Evolutionary conservation across 1,139 yeast species (phyloP), one percentile per base, ranked within the genome.

Genomic region (Arxiozyma heterogenica): DNA sequence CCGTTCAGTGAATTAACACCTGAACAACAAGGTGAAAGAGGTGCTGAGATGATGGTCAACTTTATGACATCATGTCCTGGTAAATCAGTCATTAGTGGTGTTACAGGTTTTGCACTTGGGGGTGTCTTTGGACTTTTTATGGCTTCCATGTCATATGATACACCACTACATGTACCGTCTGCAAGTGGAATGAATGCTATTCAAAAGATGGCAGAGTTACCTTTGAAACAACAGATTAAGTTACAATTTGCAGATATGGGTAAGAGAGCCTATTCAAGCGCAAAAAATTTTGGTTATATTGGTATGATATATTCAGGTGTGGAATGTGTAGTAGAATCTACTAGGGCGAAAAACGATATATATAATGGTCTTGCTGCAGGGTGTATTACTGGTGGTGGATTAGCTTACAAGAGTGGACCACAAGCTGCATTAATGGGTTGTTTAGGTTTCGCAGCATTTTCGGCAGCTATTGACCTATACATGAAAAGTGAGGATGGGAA

Each of bases 381-480:
- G 1, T 93, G 98, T 71, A 75, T 91, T 53, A 93, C 98, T 0
- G 98, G 97, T 44, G 98, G 98, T 48, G 98, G 96, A 0, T 77
- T 93, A 56, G 95, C 98, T 3, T 79, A 87, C 60, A 88, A 86
- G 67, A 83, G 93, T 45, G 98, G 98, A 1, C 98, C 98, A 1
- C 91, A 85, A 65, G 95, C 96, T 38, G 95, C 96, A 0, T 64
- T 82, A 41, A 71, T 91, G 56, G 98, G 98, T 1, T 93, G 98
- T 75, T 97, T 95, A 39, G 98, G 98, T 17, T 93, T 93, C 75
- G 98, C 98, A 18, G 96, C 95, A 4, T 93, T 93, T 69, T 86
- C 95, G 55, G 84, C 95, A 11, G 98, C 98, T 9, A 86, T 93
- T 59, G 98, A 93, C 69, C 72, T 88, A 63, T 93, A 93, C 66